Percentiles rank a stretch among this genome's conserved stretches.
Evolutionary conservation across 345 rosid species (phyloP).

Genomic region (Boechera stricta): DNA sequence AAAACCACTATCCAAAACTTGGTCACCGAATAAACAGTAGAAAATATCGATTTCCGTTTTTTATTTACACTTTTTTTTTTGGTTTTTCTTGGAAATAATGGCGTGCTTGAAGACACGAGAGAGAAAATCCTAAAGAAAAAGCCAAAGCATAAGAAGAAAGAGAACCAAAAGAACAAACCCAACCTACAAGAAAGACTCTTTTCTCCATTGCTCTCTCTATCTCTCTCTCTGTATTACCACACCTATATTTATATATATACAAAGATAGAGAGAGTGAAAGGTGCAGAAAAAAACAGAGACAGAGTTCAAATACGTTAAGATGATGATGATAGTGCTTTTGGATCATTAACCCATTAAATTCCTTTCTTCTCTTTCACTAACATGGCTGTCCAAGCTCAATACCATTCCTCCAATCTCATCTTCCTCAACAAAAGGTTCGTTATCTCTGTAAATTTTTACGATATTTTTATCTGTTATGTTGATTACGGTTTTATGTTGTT

Average conservation of each 20-base stretch:
- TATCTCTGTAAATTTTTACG: background rate
- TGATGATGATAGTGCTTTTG: slow-evolving; percentile 24
- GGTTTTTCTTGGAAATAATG: slow-evolving; percentile 31
- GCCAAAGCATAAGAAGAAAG: slow-evolving; percentile 35
- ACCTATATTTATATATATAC: background rate
- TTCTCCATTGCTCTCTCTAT: background rate
- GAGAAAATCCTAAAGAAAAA: slow-evolving; percentile 40
- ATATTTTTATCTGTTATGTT: background rate
- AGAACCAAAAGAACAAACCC: slow-evolving; percentile 33
- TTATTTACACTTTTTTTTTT: background rate
- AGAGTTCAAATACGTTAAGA: slow-evolving; percentile 25
- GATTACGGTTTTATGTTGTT: background rate
- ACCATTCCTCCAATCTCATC: slow-evolving; percentile 65
- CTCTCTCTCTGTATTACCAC: background rate
- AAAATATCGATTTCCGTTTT: background rate
- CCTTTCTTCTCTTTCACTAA: background rate
- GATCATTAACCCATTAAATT: background rate
- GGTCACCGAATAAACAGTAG: slow-evolving; percentile 30
- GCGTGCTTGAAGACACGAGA: slow-evolving; percentile 42
- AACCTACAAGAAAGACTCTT: slow-evolving; percentile 30
- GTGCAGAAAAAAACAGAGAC: slow-evolving; percentile 7
- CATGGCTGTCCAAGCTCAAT: slow-evolving; percentile 83
- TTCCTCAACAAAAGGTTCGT: slow-evolving; percentile 59
- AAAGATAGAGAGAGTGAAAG: slow-evolving; percentile 8
- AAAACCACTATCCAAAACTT: background rate